Base-by-base conservation (phyloP, 371 early-diverging fungal species). In the Coemansia sp. region DNA sequence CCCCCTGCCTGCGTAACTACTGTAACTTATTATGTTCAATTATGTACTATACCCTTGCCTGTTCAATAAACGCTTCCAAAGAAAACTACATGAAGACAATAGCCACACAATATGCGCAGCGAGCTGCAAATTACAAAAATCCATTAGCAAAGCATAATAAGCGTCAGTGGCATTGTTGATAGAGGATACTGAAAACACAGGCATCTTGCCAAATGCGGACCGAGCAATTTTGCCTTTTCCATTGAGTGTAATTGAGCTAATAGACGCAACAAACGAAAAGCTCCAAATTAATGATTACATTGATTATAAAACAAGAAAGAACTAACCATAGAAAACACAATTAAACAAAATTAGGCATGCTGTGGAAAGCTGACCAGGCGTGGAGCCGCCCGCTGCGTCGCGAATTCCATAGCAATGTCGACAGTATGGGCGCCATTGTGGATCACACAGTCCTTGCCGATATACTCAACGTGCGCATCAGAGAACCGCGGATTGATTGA, bases 361-460 rank as follows among this genome's bases (percentile, higher is more conserved):
- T 12, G 12, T 16, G 66, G 55, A 33, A 66, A 59, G 30, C 60
- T 71, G 36, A 75, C 63, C 9, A 75, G 48, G 9, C 72, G 66
- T 33, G 76, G 76, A 0, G 63, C 60, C 3, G 76, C 76, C 10
- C 67, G 47, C 30, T 60, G 76, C 4, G 60, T 20, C 8, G 67
- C 67, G 26, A 59, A 66, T 45, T 70, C 72, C 26, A 66, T 35
- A 35, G 62, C 63, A 56, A 75, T 55, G 16, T 75, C 71, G 10
- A 75, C 56, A 33, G 57, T 65, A 30, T 74, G 70, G 16, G 61
- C 61, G 55, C 75, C 75, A 51, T 75, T 75, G 61, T 75, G 75
- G 40, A 71, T 71, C 20, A 75, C 66, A 31, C 75, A 75, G 52
- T 75, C 75, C 26, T 39, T 47, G 34, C 66, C 75, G 38, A 75